Conservation (phyloP, 495 filamentous ascomycete genomes). For the Aspergillus cavernicola region DNA sequence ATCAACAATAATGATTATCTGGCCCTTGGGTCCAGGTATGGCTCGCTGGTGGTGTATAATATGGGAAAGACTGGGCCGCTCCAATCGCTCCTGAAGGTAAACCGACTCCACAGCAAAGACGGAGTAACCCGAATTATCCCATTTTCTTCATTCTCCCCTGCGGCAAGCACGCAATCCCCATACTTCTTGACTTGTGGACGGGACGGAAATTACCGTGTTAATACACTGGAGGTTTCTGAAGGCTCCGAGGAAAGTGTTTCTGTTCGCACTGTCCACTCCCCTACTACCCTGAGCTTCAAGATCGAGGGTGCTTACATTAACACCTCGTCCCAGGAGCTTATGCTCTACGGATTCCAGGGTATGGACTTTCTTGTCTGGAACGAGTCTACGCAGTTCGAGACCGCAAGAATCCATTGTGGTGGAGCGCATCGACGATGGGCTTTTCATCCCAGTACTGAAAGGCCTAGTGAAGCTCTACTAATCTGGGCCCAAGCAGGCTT, state of each 20-base stretch:
- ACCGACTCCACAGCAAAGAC: conserved; percentile 55
- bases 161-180: conserved; percentile 11
- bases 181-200: conserved; percentile 62
- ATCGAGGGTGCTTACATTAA: conserved; percentile 66
- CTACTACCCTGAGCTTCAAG: conserved; percentile 60
- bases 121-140: conserved; percentile 63
- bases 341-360: conserved; percentile 77
- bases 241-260: conserved; percentile 10
- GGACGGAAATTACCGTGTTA: conserved; percentile 68
- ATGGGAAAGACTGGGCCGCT: conserved; percentile 18
- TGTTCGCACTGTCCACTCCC: conserved; percentile 47
- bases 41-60: conserved; percentile 55
- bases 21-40: conserved; percentile 66
- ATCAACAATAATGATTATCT: conserved; percentile 41
- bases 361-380: conserved; percentile 78
- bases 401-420: conserved; percentile 71
- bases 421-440: conserved; percentile 75
- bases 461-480: conserved; percentile 33
- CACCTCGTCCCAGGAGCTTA: conserved; percentile 42
- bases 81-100: conserved; percentile 22
- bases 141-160: conserved; percentile 20
- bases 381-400: conserved; percentile 59
- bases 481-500: conserved; percentile 50
- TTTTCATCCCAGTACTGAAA: conserved; percentile 35
- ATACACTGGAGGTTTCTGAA: conserved; percentile 21